A percentile compares a stretch with the other conserved stretches of the same genome.
Conservation (phyloP, 2,329 filamentous ascomycete genomes). For the Rhytidhysteron rufulum region DNA sequence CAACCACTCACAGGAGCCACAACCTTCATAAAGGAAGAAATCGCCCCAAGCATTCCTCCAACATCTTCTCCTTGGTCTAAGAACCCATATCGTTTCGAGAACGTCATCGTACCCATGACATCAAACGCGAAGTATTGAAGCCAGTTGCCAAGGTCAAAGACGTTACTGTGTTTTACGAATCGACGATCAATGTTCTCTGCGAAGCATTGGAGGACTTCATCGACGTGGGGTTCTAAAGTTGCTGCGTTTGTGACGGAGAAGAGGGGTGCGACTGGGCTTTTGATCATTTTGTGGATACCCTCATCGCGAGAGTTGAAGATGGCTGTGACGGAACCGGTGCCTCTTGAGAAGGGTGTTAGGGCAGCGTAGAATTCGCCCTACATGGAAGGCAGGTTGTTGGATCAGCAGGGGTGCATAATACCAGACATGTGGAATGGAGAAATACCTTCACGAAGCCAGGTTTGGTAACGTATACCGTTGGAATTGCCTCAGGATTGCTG, state of each 20-base stretch:
- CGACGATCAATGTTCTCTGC: slow-evolving; percentile 13
- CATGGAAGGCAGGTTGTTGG: no score
- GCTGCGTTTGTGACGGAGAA: slow-evolving; percentile 21
- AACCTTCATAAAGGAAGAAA: not conserved
- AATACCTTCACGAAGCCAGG: no score
- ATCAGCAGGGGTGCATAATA: no score
- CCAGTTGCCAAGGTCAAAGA: slow-evolving; percentile 38
- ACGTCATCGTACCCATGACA: slow-evolving; percentile 13
- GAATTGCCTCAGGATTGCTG: no score
- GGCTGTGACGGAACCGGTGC: not conserved
- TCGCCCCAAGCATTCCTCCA: slow-evolving; percentile 2
- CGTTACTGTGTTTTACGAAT: not conserved
- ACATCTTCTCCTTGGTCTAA: slow-evolving; percentile 9
- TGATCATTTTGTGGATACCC: slow-evolving; percentile 18
- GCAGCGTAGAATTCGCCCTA: slow-evolving; percentile 7
- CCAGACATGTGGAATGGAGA: slow-evolving; percentile 7
- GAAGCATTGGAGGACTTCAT: slow-evolving; percentile 23
- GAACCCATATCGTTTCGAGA: slow-evolving; percentile 11
- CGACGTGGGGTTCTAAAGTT: slow-evolving; percentile 16
- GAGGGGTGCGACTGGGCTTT: slow-evolving; percentile 5
- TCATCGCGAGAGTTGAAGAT: slow-evolving; percentile 5
- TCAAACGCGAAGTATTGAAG: slow-evolving; percentile 29
- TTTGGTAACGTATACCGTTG: no score
- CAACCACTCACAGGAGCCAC: not conserved
- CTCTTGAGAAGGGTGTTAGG: slow-evolving; percentile 3